Evolutionary conservation across 2,329 filamentous ascomycete genomes (phyloP).

Genomic region (Fusarium setosum): DNA sequence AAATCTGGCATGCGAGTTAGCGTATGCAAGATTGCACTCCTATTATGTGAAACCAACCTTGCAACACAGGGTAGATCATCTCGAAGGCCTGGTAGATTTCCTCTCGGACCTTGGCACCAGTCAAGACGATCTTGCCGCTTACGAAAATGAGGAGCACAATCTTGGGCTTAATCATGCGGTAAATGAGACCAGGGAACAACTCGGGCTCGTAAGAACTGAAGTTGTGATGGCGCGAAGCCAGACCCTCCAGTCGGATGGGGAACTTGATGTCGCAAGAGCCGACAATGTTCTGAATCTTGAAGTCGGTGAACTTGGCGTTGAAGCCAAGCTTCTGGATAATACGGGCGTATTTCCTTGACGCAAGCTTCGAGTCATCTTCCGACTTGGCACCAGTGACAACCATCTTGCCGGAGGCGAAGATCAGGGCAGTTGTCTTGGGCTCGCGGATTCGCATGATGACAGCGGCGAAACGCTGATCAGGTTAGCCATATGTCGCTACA

Average conservation of each 20-base stretch:
- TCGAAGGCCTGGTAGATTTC: slow-evolving; percentile 98
- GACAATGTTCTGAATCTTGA: slow-evolving; percentile 99
- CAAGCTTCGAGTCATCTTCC: slow-evolving; percentile 97
- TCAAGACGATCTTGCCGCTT: slow-evolving; percentile 97
- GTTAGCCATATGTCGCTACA: slow-evolving; percentile 45
- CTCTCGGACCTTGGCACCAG: slow-evolving; percentile 96
- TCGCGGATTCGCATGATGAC: slow-evolving; percentile 99
- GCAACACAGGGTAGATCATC: slow-evolving; percentile 95
- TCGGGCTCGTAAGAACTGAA: slow-evolving; percentile 99
- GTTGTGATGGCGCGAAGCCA: slow-evolving; percentile 97
- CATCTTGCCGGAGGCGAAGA: slow-evolving; percentile 99
- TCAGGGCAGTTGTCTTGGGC: slow-evolving; percentile 96
- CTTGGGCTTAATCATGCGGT: slow-evolving; percentile 99
- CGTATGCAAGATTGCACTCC: neutral
- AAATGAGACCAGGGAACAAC: slow-evolving; percentile 98
- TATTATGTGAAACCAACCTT: slow-evolving; percentile 67
- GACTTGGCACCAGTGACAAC: slow-evolving; percentile 98
- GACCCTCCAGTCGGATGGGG: slow-evolving; percentile 94
- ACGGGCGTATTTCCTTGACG: slow-evolving; percentile 95
- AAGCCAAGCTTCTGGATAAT: slow-evolving; percentile 99
- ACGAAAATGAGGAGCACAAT: slow-evolving; percentile 98
- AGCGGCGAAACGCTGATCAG: slow-evolving; percentile 88
- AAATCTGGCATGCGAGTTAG: slow-evolving; percentile 56
- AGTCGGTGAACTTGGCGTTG: slow-evolving; percentile 99
- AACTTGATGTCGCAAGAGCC: slow-evolving; percentile 99